These are phyloP conservation scores for Lanzia echinophila DNA, from an alignment of 2,329 filamentous ascomycete genomes.

Conservation along the genomic window DNA sequence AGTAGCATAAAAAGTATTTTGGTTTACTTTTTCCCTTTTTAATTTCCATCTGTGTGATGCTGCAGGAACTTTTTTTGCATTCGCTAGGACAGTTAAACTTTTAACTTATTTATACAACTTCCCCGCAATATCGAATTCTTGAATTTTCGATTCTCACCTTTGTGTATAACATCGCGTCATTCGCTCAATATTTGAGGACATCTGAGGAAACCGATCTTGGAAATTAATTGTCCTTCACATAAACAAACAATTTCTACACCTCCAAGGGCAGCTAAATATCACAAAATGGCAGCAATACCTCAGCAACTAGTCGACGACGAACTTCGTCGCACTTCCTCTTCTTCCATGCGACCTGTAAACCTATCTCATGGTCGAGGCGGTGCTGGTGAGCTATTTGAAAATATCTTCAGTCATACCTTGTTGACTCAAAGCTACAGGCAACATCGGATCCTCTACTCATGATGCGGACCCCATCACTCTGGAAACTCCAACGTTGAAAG, in stretches of 20 bases:
- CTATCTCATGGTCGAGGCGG: conserved; percentile 69
- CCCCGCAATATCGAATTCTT: conserved; percentile 4
- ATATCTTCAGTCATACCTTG: background rate
- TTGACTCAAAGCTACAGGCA: conserved; percentile 37
- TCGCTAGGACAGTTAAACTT: background rate
- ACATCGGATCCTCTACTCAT: conserved; percentile 52
- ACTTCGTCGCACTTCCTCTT: conserved; percentile 19
- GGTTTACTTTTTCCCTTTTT: background rate
- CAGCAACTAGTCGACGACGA: conserved; percentile 14
- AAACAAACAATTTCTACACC: background rate
- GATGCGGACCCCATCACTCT: conserved; percentile 56
- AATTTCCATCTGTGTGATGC: background rate
- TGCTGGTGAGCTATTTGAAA: conserved; percentile 45
- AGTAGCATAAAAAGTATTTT: background rate
- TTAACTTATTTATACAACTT: background rate
- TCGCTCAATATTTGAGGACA: background rate
- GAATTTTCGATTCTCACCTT: background rate
- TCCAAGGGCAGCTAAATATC: background rate
- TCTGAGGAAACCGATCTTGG: background rate
- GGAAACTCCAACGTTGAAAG: conserved; percentile 76
- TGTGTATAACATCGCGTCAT: conserved; percentile 2
- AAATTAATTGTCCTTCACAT: background rate
- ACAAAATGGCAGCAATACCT: conserved; percentile 21
- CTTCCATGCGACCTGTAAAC: conserved; percentile 11
- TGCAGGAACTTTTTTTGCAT: background rate